Evolutionary conservation across 2,329 filamentous ascomycete species (phyloP).

Genomic region (Periconia sp.): DNA sequence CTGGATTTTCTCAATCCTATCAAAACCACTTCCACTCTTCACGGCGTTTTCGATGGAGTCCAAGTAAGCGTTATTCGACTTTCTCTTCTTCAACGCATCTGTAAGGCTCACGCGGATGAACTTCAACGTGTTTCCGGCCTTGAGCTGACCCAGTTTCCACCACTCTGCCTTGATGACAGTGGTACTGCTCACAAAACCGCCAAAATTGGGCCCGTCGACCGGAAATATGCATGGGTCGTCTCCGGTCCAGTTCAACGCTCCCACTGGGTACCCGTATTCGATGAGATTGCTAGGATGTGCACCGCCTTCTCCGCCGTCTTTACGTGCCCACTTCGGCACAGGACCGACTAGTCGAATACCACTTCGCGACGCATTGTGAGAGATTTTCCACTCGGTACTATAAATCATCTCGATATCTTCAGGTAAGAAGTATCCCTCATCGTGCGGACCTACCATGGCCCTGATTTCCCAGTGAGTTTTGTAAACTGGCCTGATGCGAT

Average conservation of each 20-base stretch:
- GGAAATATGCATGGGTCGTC: slow-evolving; percentile 64
- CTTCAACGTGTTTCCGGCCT: slow-evolving; percentile 58
- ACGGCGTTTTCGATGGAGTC: slow-evolving; percentile 46
- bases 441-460: slow-evolving; percentile 59
- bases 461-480: slow-evolving; percentile 55
- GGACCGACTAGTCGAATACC: slow-evolving; percentile 64
- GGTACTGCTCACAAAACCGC: slow-evolving; percentile 60
- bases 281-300: slow-evolving; percentile 61
- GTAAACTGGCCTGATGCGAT: slow-evolving; percentile 53
- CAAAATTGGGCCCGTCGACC: slow-evolving; percentile 61
- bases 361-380: slow-evolving; percentile 62
- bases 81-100: slow-evolving; percentile 52
- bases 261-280: slow-evolving; percentile 59
- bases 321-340: slow-evolving; percentile 59
- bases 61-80: slow-evolving; percentile 50
- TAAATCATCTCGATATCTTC: slow-evolving; percentile 62
- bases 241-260: slow-evolving; percentile 63
- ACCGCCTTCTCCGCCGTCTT: slow-evolving; percentile 64
- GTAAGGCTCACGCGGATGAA: slow-evolving; percentile 56
- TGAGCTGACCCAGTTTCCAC: slow-evolving; percentile 65
- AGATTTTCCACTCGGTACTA: slow-evolving; percentile 59
- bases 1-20: slow-evolving; percentile 25
- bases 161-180: slow-evolving; percentile 60
- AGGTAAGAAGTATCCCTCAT: slow-evolving; percentile 54
- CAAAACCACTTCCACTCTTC: slow-evolving; percentile 15